Percentiles rank a stretch among this genome's conserved stretches.
phyloP scores from a whole-genome alignment of 129 eudicot genomes.

The Ambrosia artemisiifolia region DNA sequence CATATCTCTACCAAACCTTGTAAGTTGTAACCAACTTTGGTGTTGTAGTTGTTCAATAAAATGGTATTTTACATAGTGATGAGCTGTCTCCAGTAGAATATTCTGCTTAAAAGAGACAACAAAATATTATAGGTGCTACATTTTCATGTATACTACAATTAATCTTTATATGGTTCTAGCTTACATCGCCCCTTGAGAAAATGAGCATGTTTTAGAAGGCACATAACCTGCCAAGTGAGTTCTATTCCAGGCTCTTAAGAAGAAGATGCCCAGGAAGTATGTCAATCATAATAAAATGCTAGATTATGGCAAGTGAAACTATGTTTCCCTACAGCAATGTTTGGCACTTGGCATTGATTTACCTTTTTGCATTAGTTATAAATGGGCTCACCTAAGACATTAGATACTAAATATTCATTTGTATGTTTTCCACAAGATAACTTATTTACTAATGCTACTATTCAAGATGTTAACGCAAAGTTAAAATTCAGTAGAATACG shows the following conservation, averaged over 20 bases:
- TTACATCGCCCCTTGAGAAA: neutral
- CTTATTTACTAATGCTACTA: slow-evolving; percentile 6
- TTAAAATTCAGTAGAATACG: neutral
- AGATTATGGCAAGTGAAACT: neutral
- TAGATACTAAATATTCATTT: neutral
- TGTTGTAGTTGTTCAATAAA: neutral
- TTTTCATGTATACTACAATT: neutral
- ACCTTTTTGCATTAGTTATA: neutral
- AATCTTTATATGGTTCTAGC: neutral
- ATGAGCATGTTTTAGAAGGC: slow-evolving; percentile 1
- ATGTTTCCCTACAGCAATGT: neutral
- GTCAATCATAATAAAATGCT: neutral
- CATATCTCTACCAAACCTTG: neutral
- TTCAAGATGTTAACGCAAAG: slow-evolving; percentile 2
- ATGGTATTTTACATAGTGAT: neutral
- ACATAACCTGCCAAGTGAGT: slow-evolving; percentile 4
- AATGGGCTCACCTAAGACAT: slow-evolving; percentile 13
- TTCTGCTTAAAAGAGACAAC: neutral
- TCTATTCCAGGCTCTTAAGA: slow-evolving; percentile 1
- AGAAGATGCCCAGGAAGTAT: slow-evolving; percentile 3
- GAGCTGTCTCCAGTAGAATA: slow-evolving; percentile 1
- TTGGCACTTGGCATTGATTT: neutral
- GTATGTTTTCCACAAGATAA: neutral
- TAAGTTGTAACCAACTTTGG: neutral
- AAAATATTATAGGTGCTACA: too few relatives aligned